A percentile compares a stretch with the other conserved stretches of the same genome.
phyloP scores from a whole-genome alignment of 1,284 basidiomycete species.

The Irpex rosettiformis region DNA sequence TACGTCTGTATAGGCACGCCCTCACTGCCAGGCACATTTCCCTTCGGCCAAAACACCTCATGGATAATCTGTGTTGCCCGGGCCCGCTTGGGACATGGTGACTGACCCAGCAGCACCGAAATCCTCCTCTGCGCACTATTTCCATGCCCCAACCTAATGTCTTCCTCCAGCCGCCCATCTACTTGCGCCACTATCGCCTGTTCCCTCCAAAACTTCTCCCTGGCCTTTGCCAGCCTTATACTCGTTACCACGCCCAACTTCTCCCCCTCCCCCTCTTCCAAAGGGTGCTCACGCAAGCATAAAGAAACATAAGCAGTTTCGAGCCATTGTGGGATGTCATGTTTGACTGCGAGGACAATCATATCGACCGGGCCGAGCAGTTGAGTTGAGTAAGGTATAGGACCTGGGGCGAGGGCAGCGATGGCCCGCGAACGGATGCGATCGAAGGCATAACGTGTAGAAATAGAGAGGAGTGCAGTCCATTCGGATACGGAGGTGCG shows the following conservation, averaged over 20 bases:
- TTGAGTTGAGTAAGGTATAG: not conserved
- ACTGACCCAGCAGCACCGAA: not conserved
- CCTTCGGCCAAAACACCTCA: constrained; percentile 6
- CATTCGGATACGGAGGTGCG: constrained; percentile 15
- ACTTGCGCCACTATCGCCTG: not conserved
- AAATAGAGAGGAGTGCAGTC: constrained; percentile 23
- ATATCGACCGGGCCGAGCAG: constrained; percentile 19
- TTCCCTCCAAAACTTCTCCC: constrained; percentile 15
- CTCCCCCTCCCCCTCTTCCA: constrained; percentile 16
- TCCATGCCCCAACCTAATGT: not conserved
- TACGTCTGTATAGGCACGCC: not conserved
- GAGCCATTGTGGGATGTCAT: constrained; percentile 21
- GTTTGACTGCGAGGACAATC: constrained; percentile 18
- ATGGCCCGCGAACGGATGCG: constrained; percentile 21
- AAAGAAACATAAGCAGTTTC: constrained; percentile 19
- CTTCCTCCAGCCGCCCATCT: constrained; percentile 7
- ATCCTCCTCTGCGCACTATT: not conserved
- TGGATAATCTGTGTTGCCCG: constrained; percentile 7
- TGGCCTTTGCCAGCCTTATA: constrained; percentile 18
- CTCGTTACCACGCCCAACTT: constrained; percentile 16
- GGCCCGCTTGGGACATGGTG: constrained; percentile 4
- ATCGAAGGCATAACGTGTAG: constrained; percentile 14
- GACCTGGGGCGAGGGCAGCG: constrained; percentile 16
- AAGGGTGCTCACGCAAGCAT: constrained; percentile 15
- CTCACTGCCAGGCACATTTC: not conserved